These are phyloP conservation scores for Orbilia brochopaga DNA, from an alignment of 2,329 filamentous ascomycete genomes.

Conservation along the genomic window DNA sequence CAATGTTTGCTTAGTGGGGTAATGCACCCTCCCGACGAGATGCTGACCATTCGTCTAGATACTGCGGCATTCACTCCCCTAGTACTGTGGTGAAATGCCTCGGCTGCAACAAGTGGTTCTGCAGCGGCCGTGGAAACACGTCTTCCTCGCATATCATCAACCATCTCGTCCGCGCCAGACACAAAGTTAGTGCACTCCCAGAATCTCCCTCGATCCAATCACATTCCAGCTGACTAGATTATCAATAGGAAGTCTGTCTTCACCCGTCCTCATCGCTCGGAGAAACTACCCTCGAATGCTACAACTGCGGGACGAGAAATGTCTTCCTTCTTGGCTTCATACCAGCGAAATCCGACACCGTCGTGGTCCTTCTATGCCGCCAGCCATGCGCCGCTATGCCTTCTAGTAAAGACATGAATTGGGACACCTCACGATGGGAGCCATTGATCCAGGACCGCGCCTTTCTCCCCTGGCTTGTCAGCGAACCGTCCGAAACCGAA, in stretches of 20 bases:
- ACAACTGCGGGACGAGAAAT: slow-evolving; percentile 99
- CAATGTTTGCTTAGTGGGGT: slow-evolving; percentile 34
- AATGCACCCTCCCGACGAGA: slow-evolving; percentile 3
- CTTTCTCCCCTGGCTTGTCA: slow-evolving; percentile 92
- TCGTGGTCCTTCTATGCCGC: slow-evolving; percentile 93
- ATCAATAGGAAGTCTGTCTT: slow-evolving; percentile 78
- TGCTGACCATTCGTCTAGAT: slow-evolving; percentile 63
- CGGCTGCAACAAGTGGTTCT: slow-evolving; percentile 97
- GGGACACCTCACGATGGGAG: slow-evolving; percentile 98
- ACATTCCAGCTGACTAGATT: neutral
- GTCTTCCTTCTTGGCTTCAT: slow-evolving; percentile 98
- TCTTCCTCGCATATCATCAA: slow-evolving; percentile 98
- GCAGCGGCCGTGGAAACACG: slow-evolving; percentile 93
- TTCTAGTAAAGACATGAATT: slow-evolving; percentile 99
- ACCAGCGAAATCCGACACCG: slow-evolving; percentile 96
- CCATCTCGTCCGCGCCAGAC: slow-evolving; percentile 91
- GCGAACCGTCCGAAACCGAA: slow-evolving; percentile 86
- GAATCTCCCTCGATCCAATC: neutral
- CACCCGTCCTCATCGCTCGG: slow-evolving; percentile 91
- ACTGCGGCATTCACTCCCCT: slow-evolving; percentile 96
- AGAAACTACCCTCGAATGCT: slow-evolving; percentile 96
- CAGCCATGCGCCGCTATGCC: slow-evolving; percentile 94
- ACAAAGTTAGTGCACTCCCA: slow-evolving; percentile 65
- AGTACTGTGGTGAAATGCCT: slow-evolving; percentile 96
- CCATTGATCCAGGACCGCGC: slow-evolving; percentile 95